These are phyloP conservation scores for Vanrija pseudolonga DNA, from an alignment of 1,284 basidiomycete genomes.

Conservation along the genomic window DNA sequence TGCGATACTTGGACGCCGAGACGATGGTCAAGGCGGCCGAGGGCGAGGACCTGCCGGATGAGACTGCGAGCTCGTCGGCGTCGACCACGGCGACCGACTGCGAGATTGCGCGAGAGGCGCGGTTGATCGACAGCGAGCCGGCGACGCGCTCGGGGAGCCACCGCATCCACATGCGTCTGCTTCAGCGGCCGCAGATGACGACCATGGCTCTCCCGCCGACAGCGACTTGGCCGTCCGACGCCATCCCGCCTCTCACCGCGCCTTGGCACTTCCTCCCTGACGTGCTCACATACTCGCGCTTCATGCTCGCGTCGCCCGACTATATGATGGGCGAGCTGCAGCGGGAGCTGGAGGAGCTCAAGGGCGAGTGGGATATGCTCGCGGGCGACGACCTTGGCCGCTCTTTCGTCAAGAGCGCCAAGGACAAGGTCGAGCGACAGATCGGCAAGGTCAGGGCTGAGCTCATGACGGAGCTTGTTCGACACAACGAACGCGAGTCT, in stretches of 20 bases:
- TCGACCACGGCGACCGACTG: too few relatives aligned
- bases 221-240: slow-evolving; percentile 85
- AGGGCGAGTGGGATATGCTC: slow-evolving; percentile 56
- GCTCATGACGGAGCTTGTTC: slow-evolving; percentile 59
- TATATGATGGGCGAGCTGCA: slow-evolving; percentile 72
- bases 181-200: slow-evolving; percentile 89
- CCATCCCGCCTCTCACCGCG: slow-evolving; percentile 76
- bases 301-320: slow-evolving; percentile 90
- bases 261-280: slow-evolving; percentile 96
- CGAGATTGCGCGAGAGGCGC: too few relatives aligned
- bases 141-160: slow-evolving; percentile 13
- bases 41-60: slow-evolving; percentile 20
- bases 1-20: slow-evolving; percentile 56
- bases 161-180: slow-evolving; percentile 74
- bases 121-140: slow-evolving; percentile 43
- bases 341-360: slow-evolving; percentile 68
- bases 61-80: slow-evolving; percentile 4
- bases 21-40: slow-evolving; percentile 33
- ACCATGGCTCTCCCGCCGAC: slow-evolving; percentile 93
- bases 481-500: slow-evolving; percentile 36
- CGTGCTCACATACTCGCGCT: slow-evolving; percentile 81
- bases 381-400: slow-evolving; percentile 69
- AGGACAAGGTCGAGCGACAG: slow-evolving; percentile 68
- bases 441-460: slow-evolving; percentile 66
- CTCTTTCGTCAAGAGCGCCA: slow-evolving; percentile 75